Evolutionary conservation across 192 early-diverging fungal species (phyloP).

Genomic region (Paraglomus brasilianum): DNA sequence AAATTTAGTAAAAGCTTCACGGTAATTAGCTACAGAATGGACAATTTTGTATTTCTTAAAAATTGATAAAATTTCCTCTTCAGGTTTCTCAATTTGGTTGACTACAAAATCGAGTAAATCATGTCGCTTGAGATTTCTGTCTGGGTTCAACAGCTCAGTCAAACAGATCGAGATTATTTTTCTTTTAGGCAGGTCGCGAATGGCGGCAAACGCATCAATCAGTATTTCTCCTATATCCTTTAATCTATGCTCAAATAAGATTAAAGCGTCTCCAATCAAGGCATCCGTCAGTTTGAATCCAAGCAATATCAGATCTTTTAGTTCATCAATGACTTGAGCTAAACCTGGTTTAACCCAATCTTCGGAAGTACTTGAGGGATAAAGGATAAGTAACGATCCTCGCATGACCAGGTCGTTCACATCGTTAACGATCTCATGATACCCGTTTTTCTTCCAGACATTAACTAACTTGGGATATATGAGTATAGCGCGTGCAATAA

Average conservation of each 20-base stretch:
- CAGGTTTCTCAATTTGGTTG: too few species aligned
- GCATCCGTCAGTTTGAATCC: conserved; percentile 18
- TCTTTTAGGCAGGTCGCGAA: not conserved
- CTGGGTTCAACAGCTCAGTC: not conserved
- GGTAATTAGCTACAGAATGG: too few species aligned
- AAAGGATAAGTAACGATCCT: not conserved
- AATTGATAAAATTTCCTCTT: too few species aligned
- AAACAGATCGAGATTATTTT: not conserved
- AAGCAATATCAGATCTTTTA: not conserved
- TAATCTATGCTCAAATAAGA: conserved; percentile 10
- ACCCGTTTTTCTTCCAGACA: not conserved
- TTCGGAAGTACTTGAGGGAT: not conserved
- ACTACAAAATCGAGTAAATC: conserved; percentile 2
- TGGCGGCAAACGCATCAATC: not conserved
- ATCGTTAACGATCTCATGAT: conserved; percentile 21
- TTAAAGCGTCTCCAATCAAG: conserved; percentile 6
- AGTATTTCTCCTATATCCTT: not conserved
- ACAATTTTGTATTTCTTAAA: too few species aligned
- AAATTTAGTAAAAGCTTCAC: too few species aligned
- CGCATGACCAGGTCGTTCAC: conserved; percentile 25
- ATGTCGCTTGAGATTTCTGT: not conserved
- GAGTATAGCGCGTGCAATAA: too few species aligned
- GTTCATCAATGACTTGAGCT: not conserved
- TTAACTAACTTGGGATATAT: not conserved
- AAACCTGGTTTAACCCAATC: not conserved